phyloP scores from a whole-genome alignment of 2,329 filamentous ascomycete species.

The Xylaria sp. region DNA sequence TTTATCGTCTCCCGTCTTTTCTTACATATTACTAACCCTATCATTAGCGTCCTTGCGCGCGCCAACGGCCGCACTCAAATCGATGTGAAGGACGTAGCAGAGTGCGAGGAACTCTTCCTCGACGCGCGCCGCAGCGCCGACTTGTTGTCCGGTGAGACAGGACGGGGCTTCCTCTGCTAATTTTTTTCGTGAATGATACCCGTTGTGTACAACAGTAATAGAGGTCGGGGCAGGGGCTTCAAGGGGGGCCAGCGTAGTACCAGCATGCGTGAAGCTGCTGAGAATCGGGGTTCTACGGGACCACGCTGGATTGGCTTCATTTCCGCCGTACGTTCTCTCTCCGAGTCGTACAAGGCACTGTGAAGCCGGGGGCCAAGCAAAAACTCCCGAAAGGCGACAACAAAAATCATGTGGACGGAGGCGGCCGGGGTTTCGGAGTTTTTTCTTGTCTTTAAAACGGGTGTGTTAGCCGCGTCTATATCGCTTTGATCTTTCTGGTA shows the following conservation, averaged over 20 bases:
- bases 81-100: slow-evolving; percentile 68
- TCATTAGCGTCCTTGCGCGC: slow-evolving; percentile 71
- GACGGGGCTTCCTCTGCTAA: slow-evolving; percentile 59
- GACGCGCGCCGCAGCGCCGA: slow-evolving; percentile 73
- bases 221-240: background rate
- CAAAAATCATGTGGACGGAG: slow-evolving; percentile 11
- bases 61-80: slow-evolving; percentile 74
- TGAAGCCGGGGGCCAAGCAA: slow-evolving; percentile 7
- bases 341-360: slow-evolving; percentile 13
- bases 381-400: slow-evolving; percentile 14
- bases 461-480: slow-evolving; percentile 5
- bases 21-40: slow-evolving; percentile 18
- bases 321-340: slow-evolving; percentile 1
- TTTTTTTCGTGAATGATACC: slow-evolving; percentile 21
- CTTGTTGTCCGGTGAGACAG: slow-evolving; percentile 59
- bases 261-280: background rate
- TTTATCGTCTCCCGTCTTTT: background rate
- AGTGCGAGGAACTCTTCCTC: slow-evolving; percentile 80
- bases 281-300: background rate
- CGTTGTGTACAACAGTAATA: slow-evolving; percentile 14
- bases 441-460: slow-evolving; percentile 5
- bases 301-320: slow-evolving; percentile 3
- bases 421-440: slow-evolving; percentile 21
- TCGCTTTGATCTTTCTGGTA: background rate
- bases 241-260: background rate